A percentile compares a stretch with the other conserved stretches of the same genome.
phyloP scores from a whole-genome alignment of 805 yeast species.

The Jamesozyma piceae region DNA sequence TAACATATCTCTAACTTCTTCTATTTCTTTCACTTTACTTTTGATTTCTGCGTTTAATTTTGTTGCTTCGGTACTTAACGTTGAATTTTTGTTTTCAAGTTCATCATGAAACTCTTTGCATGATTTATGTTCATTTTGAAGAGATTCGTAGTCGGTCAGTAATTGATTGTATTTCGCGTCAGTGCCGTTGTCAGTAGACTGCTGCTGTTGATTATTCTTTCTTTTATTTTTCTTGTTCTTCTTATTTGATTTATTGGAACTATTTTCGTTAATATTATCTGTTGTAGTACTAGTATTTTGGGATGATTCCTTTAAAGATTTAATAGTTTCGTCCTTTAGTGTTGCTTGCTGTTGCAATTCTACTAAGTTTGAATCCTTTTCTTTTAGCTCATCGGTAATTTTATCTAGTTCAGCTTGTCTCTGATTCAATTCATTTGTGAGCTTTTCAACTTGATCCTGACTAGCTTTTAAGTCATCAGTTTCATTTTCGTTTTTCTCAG shows the following conservation, averaged over 20 bases:
- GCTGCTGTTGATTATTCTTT: conserved; percentile 1
- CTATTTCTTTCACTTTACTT: conserved; percentile 52
- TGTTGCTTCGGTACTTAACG: not conserved
- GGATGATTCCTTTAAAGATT: not conserved
- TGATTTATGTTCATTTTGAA: not conserved
- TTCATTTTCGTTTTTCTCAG: not conserved
- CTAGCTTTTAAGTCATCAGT: too few species aligned
- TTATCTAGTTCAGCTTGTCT: not conserved
- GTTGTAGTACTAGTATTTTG: not conserved
- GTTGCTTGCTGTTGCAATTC: not conserved
- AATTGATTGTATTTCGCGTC: conserved; percentile 1
- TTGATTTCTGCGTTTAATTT: too few species aligned
- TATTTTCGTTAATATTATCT: not conserved
- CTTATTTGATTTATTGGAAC: conserved; percentile 1
- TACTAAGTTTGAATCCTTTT: not conserved
- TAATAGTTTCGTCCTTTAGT: not conserved
- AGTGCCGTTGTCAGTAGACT: not conserved
- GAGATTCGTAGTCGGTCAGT: not conserved
- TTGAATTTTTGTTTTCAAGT: not conserved
- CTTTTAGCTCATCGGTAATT: not conserved
- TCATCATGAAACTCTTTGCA: not conserved
- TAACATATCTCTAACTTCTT: conserved; percentile 64
- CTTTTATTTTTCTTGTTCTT: conserved; percentile 3
- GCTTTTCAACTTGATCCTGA: too few species aligned
- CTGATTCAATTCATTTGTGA: too few species aligned